Evolutionary conservation across 1,284 basidiomycete genomes (phyloP).

Genomic region (Pseudozyma thailandica): DNA sequence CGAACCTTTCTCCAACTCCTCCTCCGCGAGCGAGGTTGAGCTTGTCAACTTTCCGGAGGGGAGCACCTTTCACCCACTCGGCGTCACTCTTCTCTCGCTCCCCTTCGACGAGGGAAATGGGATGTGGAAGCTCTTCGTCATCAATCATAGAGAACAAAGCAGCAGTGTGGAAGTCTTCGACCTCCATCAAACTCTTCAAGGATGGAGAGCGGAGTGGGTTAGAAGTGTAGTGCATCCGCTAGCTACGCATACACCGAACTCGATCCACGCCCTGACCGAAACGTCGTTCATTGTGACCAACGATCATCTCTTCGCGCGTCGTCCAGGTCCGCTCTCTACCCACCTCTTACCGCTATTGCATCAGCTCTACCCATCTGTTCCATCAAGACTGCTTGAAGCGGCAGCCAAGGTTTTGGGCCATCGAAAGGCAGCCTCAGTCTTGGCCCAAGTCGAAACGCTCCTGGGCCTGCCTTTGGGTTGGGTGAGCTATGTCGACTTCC

Average conservation of each 20-base stretch:
- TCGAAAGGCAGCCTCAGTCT: constrained; percentile 16
- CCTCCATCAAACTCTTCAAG: neutral
- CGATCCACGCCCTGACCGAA: constrained; percentile 74
- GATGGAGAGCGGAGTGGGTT: constrained; percentile 23
- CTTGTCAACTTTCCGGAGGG: constrained; percentile 18
- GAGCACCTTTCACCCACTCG: constrained; percentile 39
- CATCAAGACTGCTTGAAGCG: neutral
- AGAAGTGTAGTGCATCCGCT: constrained; percentile 26
- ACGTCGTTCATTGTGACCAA: constrained; percentile 77
- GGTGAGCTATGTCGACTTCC: constrained; percentile 67
- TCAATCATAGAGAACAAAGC: constrained; percentile 23
- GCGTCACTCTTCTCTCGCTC: constrained; percentile 11
- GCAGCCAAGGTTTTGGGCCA: neutral
- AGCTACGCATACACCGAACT: constrained; percentile 71
- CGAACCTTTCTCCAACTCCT: neutral
- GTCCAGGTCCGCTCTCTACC: constrained; percentile 59
- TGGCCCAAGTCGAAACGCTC: constrained; percentile 73
- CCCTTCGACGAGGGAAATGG: neutral
- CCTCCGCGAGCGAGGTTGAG: constrained; percentile 3
- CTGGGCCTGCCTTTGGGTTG: constrained; percentile 74
- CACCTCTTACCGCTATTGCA: constrained; percentile 13
- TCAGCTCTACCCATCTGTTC: neutral
- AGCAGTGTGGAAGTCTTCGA: constrained; percentile 34
- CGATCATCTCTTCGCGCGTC: constrained; percentile 77
- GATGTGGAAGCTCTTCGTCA: constrained; percentile 11